Conservation (phyloP, 106 monocot genomes). For the Dendrobium catenatum region DNA sequence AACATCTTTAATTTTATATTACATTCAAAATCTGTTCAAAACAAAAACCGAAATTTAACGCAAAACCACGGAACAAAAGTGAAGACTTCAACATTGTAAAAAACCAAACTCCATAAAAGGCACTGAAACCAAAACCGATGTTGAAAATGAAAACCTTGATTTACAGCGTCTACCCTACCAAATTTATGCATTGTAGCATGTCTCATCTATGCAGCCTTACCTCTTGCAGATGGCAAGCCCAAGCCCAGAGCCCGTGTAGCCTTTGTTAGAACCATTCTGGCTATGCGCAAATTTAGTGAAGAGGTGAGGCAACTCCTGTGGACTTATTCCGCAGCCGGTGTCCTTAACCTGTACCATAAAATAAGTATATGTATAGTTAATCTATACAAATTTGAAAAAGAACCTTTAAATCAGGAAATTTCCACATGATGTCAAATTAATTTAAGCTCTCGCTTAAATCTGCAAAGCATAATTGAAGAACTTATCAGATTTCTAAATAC, state of each 20-base stretch:
- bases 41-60: neutral
- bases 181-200: neutral
- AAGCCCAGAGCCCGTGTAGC: constrained; percentile 62
- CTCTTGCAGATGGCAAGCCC: constrained; percentile 94
- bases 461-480: neutral
- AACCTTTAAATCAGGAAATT: neutral
- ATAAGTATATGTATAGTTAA: neutral
- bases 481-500: neutral
- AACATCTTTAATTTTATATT: neutral
- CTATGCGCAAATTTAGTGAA: constrained; percentile 73
- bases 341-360: constrained; percentile 66
- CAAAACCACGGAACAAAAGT: neutral
- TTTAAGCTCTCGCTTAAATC: neutral
- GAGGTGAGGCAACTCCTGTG: constrained; percentile 69
- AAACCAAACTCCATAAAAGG: too few species aligned
- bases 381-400: neutral
- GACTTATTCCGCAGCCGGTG: constrained; percentile 80
- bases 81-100: neutral
- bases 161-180: too few species aligned
- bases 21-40: neutral
- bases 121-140: too few species aligned
- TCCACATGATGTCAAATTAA: neutral
- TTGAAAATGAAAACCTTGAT: too few species aligned
- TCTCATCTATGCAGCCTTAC: constrained; percentile 25
- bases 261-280: constrained; percentile 39